Conservation (phyloP, 805 yeast genomes). For the Hanseniaspora jakobsenii region DNA sequence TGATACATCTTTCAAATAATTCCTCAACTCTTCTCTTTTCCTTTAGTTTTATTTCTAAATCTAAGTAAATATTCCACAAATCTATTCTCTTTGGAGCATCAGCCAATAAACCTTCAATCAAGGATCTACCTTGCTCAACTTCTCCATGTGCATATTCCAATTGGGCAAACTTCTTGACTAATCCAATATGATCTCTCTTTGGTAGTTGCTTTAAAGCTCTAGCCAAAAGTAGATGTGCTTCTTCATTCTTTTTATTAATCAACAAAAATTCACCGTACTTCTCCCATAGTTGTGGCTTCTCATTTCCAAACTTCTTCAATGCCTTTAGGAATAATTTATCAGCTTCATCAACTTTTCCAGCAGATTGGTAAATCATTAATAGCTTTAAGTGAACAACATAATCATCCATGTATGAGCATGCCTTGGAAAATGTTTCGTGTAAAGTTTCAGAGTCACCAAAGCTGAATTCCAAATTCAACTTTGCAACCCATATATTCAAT, state of each 20-base stretch:
- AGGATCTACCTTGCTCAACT: conserved; percentile 84
- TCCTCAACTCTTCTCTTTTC: conserved; percentile 47
- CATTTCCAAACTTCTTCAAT: conserved; percentile 67
- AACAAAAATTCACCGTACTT: conserved; percentile 66
- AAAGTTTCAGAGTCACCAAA: conserved; percentile 80
- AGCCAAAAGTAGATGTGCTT: conserved; percentile 62
- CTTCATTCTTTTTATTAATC: conserved; percentile 41
- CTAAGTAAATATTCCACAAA: conserved; percentile 89
- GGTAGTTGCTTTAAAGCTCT: conserved; percentile 61
- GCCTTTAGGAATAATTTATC: conserved; percentile 51
- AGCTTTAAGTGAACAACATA: conserved; percentile 67
- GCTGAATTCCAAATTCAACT: conserved; percentile 82
- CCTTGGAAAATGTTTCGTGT: conserved; percentile 66
- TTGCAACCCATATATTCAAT: conserved; percentile 89
- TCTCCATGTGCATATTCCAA: conserved; percentile 81
- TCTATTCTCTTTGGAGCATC: conserved; percentile 88
- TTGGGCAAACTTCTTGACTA: conserved; percentile 79
- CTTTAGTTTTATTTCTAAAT: conserved; percentile 76
- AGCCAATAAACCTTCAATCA: conserved; percentile 81
- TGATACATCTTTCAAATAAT: conserved; percentile 63
- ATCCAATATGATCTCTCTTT: conserved; percentile 61
- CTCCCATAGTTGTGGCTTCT: conserved; percentile 63
- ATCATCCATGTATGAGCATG: conserved; percentile 88
- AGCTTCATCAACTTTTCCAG: conserved; percentile 65
- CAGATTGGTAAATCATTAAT: conserved; percentile 58